Percentiles rank a stretch among this genome's conserved stretches.
Conservation (phyloP, 2,329 filamentous ascomycete genomes). For the Ophiostoma triangulosporum region DNA sequence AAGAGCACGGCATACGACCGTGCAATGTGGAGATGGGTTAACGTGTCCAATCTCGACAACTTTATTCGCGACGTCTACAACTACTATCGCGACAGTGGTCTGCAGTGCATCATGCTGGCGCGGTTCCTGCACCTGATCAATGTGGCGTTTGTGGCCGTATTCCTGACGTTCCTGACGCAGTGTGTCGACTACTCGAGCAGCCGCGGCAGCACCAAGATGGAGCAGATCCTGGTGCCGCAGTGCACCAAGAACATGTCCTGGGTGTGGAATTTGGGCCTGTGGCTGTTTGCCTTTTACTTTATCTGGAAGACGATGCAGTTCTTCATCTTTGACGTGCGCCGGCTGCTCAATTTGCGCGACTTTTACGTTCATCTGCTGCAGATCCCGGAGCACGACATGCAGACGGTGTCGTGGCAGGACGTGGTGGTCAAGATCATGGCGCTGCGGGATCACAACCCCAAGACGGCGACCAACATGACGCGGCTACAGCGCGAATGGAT, state of each 20-base stretch:
- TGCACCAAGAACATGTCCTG: conserved; percentile 67
- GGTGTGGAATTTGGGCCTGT: conserved; percentile 63
- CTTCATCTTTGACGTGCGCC: conserved; percentile 52
- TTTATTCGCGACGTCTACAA: conserved; percentile 77
- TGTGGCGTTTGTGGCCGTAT: conserved; percentile 66
- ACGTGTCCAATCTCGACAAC: conserved; percentile 76
- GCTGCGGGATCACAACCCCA: conserved; percentile 73
- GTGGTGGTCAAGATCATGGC: conserved; percentile 76
- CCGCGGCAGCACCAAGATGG: conserved; percentile 45
- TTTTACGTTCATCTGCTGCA: conserved; percentile 75
- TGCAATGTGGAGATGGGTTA: conserved; percentile 87
- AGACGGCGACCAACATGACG: conserved; percentile 49
- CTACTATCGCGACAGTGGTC: conserved; percentile 71
- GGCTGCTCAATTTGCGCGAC: conserved; percentile 64
- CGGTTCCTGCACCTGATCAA: conserved; percentile 64
- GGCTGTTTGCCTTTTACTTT: conserved; percentile 78
- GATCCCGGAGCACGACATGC: conserved; percentile 73
- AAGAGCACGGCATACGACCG: conserved; percentile 44
- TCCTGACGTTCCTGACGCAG: conserved; percentile 71
- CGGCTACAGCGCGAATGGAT: conserved; percentile 42
- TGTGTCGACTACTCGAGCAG: conserved; percentile 73
- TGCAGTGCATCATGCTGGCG: conserved; percentile 70
- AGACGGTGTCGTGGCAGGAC: conserved; percentile 89
- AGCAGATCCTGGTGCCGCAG: conserved; percentile 49
- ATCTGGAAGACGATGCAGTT: conserved; percentile 67